phyloP scores from a whole-genome alignment of 495 filamentous ascomycete species.

The Aspergillus haitiensis region DNA sequence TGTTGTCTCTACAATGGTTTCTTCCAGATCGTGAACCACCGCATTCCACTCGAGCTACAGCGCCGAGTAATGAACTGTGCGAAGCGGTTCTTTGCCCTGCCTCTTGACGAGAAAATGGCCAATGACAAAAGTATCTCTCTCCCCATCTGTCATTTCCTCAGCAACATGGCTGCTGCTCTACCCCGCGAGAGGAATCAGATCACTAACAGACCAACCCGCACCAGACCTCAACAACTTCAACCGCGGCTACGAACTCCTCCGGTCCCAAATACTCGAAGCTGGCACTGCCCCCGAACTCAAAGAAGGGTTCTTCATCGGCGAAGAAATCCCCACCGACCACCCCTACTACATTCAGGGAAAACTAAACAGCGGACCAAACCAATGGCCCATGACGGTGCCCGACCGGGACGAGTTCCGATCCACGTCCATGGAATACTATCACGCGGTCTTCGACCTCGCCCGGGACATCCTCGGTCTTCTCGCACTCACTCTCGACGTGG shows the following conservation, averaged over 20 bases:
- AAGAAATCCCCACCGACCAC: constrained; percentile 45
- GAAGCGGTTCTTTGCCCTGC: constrained; percentile 51
- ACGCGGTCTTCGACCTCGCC: constrained; percentile 35
- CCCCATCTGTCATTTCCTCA: constrained; percentile 8
- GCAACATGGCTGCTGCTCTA: too few species aligned
- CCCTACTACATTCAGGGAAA: constrained; percentile 38
- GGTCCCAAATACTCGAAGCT: constrained; percentile 50
- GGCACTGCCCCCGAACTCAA: constrained; percentile 50
- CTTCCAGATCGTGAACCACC: constrained; percentile 51
- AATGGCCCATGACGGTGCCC: constrained; percentile 48
- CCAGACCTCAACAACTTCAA: constrained; percentile 40
- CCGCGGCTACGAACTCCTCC: constrained; percentile 53
- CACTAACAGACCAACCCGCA: constrained; percentile 1
- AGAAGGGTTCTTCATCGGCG: constrained; percentile 52
- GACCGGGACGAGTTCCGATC: constrained; percentile 43
- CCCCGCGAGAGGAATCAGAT: too few species aligned
- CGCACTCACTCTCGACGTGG: constrained; percentile 38
- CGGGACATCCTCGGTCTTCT: constrained; percentile 34
- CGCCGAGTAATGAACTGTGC: constrained; percentile 36
- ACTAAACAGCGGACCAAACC: constrained; percentile 48
- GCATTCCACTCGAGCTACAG: constrained; percentile 38
- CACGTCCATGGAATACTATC: constrained; percentile 52
- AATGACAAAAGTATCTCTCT: constrained; percentile 39
- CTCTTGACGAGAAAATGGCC: constrained; percentile 52
- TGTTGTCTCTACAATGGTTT: constrained; percentile 49